Base-by-base conservation (phyloP, 208 protist genomes). In the Porcisia deanei region DNA sequence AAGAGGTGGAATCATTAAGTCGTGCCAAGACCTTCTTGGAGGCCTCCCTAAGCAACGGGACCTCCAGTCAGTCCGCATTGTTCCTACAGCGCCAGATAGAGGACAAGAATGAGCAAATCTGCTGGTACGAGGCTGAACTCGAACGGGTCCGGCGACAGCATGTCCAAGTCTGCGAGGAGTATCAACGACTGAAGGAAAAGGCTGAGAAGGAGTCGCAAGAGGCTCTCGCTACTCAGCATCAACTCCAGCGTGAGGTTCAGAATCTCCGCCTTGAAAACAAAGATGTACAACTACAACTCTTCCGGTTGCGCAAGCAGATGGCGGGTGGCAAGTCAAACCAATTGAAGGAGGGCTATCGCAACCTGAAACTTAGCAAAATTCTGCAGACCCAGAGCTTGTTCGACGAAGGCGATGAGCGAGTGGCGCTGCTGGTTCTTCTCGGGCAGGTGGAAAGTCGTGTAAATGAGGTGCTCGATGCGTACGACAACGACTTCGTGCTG, bases 281-380 rank as follows among this genome's bases (percentile, higher is more conserved):
- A 68, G 92, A 97, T 59, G 82, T 96, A 79, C 91, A 97, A 57
- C 81, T 96, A 25, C 91, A 92, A 61, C 75, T 97, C 49, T 97
- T 92, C 71, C 87, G 89, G 14, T 73, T 97, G 25, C 89, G 89
- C 7, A 97, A 97, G 79, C 85, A 95, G 63, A 79, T 97, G 16
- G 75, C 84, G 45, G 89, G 89, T 45, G 82, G 85, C 16, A 88
- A 86, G 54, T 76, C 88, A 43, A 86, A 81, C 45, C 64, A 90
- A 0, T 75, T 94, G 16, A 89, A 92, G 65, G 91, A 96, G 76
- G 79, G 76, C 7, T 97, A 97, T 81, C 83, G 73, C 8, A 85
- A 89, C 52, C 73, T 96, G 61, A 95, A 95, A 66, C 70, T 85
- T 49, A 91, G 75, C 68, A 96, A 96, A 71, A 94, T 95, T 74